A percentile compares a stretch with the other conserved stretches of the same genome.
Conservation (phyloP, 805 yeast genomes). For the Saturnispora besseyi region DNA sequence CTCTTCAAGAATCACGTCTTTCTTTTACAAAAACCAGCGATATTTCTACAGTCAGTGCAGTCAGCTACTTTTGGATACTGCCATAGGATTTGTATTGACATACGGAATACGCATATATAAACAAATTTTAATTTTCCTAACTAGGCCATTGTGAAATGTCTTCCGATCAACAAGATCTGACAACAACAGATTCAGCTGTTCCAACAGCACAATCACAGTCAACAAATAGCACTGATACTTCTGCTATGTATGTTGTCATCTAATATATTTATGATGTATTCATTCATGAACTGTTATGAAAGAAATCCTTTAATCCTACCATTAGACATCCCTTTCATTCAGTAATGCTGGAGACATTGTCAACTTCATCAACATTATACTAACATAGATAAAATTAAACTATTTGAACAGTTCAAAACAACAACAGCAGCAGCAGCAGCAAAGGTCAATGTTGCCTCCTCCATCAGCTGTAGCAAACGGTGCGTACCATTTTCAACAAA, state of each 20-base stretch:
- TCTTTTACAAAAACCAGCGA: background rate
- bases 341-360: background rate
- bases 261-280: background rate
- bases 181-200: background rate
- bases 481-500: constrained; percentile 9
- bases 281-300: background rate
- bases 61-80: background rate
- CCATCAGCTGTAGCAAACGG: constrained; percentile 11
- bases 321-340: background rate
- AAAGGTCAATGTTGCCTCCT: constrained; percentile 12
- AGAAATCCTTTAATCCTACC: background rate
- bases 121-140: background rate
- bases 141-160: background rate
- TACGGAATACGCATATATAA: background rate
- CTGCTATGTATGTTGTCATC: background rate
- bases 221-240: background rate
- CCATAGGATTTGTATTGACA: background rate
- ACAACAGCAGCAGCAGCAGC: constrained; percentile 6
- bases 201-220: background rate
- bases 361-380: background rate
- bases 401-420: background rate
- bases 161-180: constrained; percentile 2
- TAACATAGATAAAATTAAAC: background rate
- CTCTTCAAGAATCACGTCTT: background rate
- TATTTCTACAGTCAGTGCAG: background rate